A percentile compares a stretch with the other conserved stretches of the same genome.
phyloP scores from a whole-genome alignment of 208 protist species.

The Acanthamoeba culbertsoni region DNA sequence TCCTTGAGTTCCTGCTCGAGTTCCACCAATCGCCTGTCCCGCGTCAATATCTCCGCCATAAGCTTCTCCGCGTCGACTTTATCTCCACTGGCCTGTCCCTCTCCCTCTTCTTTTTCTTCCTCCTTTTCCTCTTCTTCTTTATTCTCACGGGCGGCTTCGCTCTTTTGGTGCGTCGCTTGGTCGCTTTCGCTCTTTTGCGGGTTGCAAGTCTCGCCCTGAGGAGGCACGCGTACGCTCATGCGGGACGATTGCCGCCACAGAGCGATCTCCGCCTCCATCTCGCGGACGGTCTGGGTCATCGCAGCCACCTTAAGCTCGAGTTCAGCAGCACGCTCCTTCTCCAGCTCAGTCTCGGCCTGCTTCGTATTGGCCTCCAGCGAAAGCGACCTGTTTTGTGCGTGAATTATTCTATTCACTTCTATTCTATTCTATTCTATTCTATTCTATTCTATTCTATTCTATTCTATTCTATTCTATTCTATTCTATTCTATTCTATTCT shows the following conservation, averaged over 20 bases:
- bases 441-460: too few species aligned
- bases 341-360: not conserved
- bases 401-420: too few species aligned
- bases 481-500: too few species aligned
- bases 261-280: not conserved
- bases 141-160: not conserved
- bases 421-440: too few species aligned
- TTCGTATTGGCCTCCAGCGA: not conserved
- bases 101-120: not conserved
- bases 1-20: not conserved
- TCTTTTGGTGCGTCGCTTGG: too few species aligned
- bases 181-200: too few species aligned
- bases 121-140: not conserved
- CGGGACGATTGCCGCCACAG: not conserved
- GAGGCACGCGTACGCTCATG: too few species aligned
- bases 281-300: not conserved
- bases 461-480: too few species aligned
- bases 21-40: not conserved
- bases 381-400: not conserved
- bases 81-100: not conserved
- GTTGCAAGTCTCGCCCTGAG: too few species aligned
- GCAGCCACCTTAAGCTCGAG: not conserved
- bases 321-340: not conserved
- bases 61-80: not conserved
- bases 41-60: not conserved